Evolutionary conservation across 164 flowering plant species (phyloP).

Genomic region (Tetracentron sinense): DNA sequence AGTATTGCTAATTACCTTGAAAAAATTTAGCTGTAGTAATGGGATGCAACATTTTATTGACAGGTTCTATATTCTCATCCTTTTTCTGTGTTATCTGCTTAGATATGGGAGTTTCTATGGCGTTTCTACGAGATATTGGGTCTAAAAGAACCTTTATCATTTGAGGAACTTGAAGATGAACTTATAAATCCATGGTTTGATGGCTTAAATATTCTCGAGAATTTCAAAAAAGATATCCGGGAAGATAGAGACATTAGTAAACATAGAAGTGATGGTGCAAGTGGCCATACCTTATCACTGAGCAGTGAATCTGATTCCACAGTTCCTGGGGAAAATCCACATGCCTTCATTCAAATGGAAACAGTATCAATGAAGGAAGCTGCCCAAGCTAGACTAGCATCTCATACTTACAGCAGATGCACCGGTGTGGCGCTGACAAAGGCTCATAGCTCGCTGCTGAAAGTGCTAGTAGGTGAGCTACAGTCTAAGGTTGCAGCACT

Average conservation of each 20-base stretch:
- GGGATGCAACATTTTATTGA: conserved; percentile 1
- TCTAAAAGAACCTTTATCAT: conserved; percentile 44
- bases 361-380: conserved; percentile 42
- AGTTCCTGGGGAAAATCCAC: conserved; percentile 26
- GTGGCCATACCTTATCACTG: conserved; percentile 18
- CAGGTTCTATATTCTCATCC: neutral
- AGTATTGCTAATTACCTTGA: neutral
- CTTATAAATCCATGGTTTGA: conserved; percentile 68
- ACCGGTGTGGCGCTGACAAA: conserved; percentile 62
- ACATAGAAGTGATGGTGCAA: conserved; percentile 18
- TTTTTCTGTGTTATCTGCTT: conserved; percentile 13
- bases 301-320: conserved; percentile 23
- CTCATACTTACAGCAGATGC: conserved; percentile 41
- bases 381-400: conserved; percentile 37
- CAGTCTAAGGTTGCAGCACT: conserved; percentile 68
- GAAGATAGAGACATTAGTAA: conserved; percentile 20
- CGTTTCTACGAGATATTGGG: conserved; percentile 76
- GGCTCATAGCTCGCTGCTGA: conserved; percentile 64
- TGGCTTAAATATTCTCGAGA: conserved; percentile 28
- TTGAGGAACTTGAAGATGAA: conserved; percentile 75
- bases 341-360: conserved; percentile 41
- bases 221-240: conserved; percentile 32
- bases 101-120: conserved; percentile 71
- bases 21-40: conserved; percentile 1
- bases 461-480: conserved; percentile 65